Evolutionary conservation across 352 stramenopile species (phyloP).

Genomic region (Pythium volutum): DNA sequence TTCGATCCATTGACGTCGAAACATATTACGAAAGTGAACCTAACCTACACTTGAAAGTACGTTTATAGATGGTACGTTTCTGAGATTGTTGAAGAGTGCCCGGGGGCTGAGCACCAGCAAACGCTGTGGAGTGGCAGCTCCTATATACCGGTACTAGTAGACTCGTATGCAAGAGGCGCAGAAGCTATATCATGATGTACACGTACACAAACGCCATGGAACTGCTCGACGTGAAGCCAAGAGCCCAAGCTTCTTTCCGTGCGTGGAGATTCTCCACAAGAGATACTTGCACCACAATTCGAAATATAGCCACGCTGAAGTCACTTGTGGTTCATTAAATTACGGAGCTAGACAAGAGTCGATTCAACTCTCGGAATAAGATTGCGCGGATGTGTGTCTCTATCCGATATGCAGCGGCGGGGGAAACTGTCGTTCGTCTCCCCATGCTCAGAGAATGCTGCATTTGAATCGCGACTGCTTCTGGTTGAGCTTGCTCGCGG

Average conservation of each 20-base stretch:
- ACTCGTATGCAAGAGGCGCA: too few species aligned
- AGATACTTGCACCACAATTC: not conserved
- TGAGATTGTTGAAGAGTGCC: not conserved
- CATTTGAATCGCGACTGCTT: constrained; percentile 32
- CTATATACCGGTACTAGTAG: too few species aligned
- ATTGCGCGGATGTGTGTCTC: not conserved
- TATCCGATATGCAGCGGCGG: not conserved
- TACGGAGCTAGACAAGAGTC: constrained; percentile 24
- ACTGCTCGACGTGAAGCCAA: too few species aligned
- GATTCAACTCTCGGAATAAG: constrained; percentile 7
- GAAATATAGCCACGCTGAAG: constrained; percentile 12
- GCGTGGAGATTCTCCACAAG: too few species aligned
- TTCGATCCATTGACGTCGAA: not conserved
- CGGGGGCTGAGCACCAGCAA: too few species aligned
- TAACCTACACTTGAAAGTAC: not conserved
- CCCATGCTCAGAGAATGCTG: constrained; percentile 56
- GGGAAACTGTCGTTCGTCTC: not conserved
- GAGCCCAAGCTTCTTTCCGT: too few species aligned
- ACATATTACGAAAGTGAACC: not conserved
- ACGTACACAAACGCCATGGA: too few species aligned
- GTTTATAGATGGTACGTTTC: not conserved
- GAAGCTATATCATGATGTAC: too few species aligned
- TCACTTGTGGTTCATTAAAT: constrained; percentile 27
- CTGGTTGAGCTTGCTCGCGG: constrained; percentile 27
- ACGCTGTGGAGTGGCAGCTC: too few species aligned